phyloP scores from a whole-genome alignment of 257 asterid species.

The Przewalskia tangutica region DNA sequence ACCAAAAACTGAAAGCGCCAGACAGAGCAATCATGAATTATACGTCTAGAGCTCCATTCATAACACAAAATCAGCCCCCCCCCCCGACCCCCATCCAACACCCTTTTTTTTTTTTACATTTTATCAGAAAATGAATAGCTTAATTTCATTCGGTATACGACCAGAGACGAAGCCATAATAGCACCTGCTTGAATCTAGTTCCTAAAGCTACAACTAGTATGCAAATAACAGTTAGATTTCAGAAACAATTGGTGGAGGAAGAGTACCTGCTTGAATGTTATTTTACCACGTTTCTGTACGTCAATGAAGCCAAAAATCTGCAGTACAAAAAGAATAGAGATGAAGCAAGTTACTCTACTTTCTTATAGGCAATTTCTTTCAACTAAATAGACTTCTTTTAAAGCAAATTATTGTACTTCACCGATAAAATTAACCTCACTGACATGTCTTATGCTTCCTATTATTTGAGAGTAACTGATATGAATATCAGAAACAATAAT shows the following conservation, averaged over 20 bases:
- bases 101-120: background rate
- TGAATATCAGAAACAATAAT: background rate
- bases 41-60: background rate
- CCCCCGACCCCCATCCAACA: background rate
- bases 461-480: background rate
- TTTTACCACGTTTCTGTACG: conserved; percentile 60
- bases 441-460: background rate
- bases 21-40: conserved; percentile 1
- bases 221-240: background rate
- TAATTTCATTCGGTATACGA: background rate
- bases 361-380: background rate
- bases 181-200: background rate
- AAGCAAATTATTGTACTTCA: background rate
- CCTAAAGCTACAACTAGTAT: background rate
- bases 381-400: background rate
- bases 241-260: background rate
- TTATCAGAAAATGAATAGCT: background rate
- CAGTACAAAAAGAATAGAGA: background rate
- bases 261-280: conserved; percentile 77
- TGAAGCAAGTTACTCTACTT: background rate
- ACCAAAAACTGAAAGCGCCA: conserved; percentile 66
- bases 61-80: background rate
- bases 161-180: background rate
- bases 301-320: conserved; percentile 83
- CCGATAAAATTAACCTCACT: background rate